phyloP scores from a whole-genome alignment of 2,329 filamentous ascomycete species.

The Eurotiales sp. region DNA sequence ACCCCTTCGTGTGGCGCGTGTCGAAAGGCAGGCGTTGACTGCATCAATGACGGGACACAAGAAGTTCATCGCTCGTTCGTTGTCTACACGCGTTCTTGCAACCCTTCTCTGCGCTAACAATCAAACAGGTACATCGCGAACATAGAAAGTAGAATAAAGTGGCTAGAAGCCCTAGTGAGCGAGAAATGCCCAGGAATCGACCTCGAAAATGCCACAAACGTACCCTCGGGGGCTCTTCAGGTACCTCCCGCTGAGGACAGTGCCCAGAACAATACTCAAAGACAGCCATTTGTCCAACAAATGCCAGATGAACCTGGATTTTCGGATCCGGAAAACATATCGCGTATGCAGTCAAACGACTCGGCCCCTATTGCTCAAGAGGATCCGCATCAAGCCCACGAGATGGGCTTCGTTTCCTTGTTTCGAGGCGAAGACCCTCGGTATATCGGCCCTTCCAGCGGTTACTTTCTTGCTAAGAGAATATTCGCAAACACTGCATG shows the following conservation, averaged over 20 bases:
- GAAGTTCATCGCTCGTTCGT: conserved; percentile 43
- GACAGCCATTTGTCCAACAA: background rate
- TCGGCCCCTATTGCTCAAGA: background rate
- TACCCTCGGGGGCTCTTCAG: conserved; percentile 16
- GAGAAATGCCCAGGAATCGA: conserved; percentile 43
- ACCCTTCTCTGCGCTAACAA: too few relatives aligned
- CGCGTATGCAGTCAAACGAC: background rate
- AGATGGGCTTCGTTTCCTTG: background rate
- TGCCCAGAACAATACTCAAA: background rate
- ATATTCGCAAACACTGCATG: conserved; percentile 41
- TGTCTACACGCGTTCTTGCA: too few relatives aligned
- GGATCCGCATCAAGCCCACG: background rate
- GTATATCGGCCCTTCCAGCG: conserved; percentile 56
- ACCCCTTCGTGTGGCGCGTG: conserved; percentile 44
- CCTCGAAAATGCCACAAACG: conserved; percentile 25
- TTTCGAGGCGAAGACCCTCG: conserved; percentile 42
- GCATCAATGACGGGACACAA: conserved; percentile 45
- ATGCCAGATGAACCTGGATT: too few relatives aligned
- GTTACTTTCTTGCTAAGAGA: conserved; percentile 51
- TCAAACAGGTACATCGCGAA: conserved; percentile 31
- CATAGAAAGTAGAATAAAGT: conserved; percentile 42
- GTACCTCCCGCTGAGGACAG: background rate
- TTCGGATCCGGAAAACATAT: too few relatives aligned
- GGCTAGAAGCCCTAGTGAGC: conserved; percentile 46
- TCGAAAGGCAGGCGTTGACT: conserved; percentile 39